Base-by-base conservation (phyloP, 2,329 filamentous ascomycete genomes). In the Helotiales sp. region DNA sequence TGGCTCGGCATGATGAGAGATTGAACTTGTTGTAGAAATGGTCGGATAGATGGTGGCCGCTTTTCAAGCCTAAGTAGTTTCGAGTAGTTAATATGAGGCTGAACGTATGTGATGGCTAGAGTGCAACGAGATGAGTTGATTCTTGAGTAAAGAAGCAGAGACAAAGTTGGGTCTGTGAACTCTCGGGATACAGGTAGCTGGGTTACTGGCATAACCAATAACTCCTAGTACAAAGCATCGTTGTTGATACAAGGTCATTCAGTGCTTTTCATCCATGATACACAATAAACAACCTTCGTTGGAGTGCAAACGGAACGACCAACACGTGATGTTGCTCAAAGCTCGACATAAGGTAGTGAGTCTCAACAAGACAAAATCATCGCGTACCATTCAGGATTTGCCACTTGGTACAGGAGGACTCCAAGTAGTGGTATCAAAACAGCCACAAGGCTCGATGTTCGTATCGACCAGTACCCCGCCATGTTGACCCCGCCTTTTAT, bases 1-100 rank as follows among this genome's bases (percentile, higher is more conserved):
- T 77, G 71, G 34, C 81, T 75, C 55, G 82, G 76, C 86, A 89
- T 89, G 38, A 71, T 81, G 69, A 60, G 53, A 22, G 29, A 7
- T 27, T 17, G 52, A 38, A n/a, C 9, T 27, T 25, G n/a, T 10
- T 24, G 24, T 9, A 25, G 12, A 15, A 25, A 25, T 22, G 27
- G 15, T 3, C 22, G 24, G 1, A 44, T 5, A 3, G 10, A 24
- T 24, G 22, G 7, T 15, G 22, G 27, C 3, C 24, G 4, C 27
- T 4, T 2, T 25, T 27, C 9, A 13, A 44, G 10, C 40, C 40
- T 44, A n/a, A n/a, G n/a, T n/a, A n/a, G n/a, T n/a, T n/a, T n/a
- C n/a, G n/a, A n/a, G n/a, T n/a, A n/a, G n/a, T n/a, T n/a, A n/a
- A n/a, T n/a, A n/a, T n/a, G n/a, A n/a, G n/a, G n/a, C n/a, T n/a